Evolutionary conservation across 2,329 filamentous ascomycete species (phyloP).

Genomic region (Sporothrix variecibatus): DNA sequence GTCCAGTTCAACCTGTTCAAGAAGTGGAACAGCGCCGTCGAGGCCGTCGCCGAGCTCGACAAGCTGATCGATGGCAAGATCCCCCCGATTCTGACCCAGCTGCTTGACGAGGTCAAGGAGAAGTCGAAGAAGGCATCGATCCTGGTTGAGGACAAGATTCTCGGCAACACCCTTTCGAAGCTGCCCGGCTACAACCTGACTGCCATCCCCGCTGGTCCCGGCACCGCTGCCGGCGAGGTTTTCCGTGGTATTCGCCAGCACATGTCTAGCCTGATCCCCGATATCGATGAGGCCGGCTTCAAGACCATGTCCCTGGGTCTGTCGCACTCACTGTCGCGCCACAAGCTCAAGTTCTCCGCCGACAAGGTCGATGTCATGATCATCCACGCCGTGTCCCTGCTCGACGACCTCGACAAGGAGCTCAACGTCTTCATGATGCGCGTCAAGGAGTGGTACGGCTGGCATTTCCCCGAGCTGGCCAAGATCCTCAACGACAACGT

Average conservation of each 20-base stretch:
- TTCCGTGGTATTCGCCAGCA: constrained; percentile 94
- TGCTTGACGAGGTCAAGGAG: constrained; percentile 89
- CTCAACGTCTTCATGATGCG: constrained; percentile 98
- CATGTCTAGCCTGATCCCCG: constrained; percentile 85
- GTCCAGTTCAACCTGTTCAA: constrained; percentile 95
- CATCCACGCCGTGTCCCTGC: constrained; percentile 88
- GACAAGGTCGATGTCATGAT: constrained; percentile 99
- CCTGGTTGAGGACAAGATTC: constrained; percentile 89
- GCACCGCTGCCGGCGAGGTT: constrained; percentile 80
- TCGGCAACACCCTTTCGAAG: constrained; percentile 89
- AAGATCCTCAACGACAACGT: constrained; percentile 97
- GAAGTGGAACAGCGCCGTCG: constrained; percentile 93
- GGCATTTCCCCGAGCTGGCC: constrained; percentile 98
- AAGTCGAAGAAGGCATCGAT: constrained; percentile 91
- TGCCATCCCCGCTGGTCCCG: constrained; percentile 75
- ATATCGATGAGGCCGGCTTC: constrained; percentile 80
- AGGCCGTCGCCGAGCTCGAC: constrained; percentile 86
- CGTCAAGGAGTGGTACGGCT: constrained; percentile 99
- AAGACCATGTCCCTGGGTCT: constrained; percentile 95
- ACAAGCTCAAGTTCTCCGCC: constrained; percentile 98
- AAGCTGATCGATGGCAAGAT: constrained; percentile 92
- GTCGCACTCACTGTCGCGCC: constrained; percentile 91
- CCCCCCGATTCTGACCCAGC: constrained; percentile 76
- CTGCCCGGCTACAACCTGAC: constrained; percentile 84
- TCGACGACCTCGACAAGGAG: constrained; percentile 98